Base-by-base conservation (phyloP, 164 flowering plant genomes). In the Kalanchoe fedtschenkoi region DNA sequence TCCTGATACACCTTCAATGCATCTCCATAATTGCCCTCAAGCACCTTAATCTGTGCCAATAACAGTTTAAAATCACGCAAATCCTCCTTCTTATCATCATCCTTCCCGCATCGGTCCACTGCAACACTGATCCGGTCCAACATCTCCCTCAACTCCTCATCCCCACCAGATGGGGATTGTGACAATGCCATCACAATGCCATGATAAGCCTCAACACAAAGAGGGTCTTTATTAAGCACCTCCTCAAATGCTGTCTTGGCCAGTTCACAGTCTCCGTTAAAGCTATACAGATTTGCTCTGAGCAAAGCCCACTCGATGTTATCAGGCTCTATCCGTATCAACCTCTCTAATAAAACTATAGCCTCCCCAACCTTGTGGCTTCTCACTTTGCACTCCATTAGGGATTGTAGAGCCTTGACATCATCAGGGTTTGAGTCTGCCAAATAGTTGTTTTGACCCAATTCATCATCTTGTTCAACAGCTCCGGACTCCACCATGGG, bases 1-100 rank as follows among this genome's bases (percentile, higher is more conserved):
- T 82, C 88, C 71, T 84, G 67, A 77, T 91, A 89, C 62, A 87
- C 62, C 75, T 77, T 81, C 83, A 93, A 75, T 5, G 99, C 97
- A 13, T 80, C 97, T 13, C 53, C 46, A 63, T 81, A 83, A 6
- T 77, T 77, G 62, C 83, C 81, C 65, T 91, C 83, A 34, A 87
- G 69, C n/a, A 84, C 91, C 71, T 70, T 67, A 67, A 91, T 63
- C 66, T 95, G 97, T 0, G 97, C 97, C 7, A 84, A 53, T 66
- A 91, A 60, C 51, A 95, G 75, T 76, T 81, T 85, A 61, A 95
- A 89, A 74, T 95, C 96, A 77, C 89, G 78, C 42, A 79, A 63
- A 6, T 72, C 84, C 5, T 75, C 75, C 60, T 59, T 74, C 66
- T 71, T 82, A 66, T 80, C 79, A 74, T 11, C 17, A 51, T 78